Evolutionary conservation across 768 basidiomycete genomes (phyloP), one percentile per base, ranked within the genome.

Genomic region (Russula virescens): DNA sequence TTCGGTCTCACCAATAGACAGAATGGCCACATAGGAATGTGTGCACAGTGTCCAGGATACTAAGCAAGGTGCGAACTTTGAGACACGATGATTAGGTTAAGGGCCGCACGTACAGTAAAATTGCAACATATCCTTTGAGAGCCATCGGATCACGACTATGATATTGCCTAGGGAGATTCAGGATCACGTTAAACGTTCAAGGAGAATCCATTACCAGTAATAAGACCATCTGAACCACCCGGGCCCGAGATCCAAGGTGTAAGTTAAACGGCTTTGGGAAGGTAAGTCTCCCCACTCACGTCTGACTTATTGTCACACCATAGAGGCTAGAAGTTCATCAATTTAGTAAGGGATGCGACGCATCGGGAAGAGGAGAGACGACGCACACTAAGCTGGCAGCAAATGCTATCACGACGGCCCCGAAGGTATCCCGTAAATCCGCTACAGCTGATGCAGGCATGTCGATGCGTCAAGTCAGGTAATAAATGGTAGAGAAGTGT

Each of bases 11-110:
- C 81, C 76, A 77, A 58, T 82, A 82, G 45, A 82, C 74, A 1
- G 80, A 68, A 26, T 76, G 71, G 3, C 75, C 74, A 66, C 78
- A 79, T 5, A 82, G 68, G 18, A 74, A 67, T 11, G 81, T 67
- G 64, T 83, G 81, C 2, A 73, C 43, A 0, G 78, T 77, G 69
- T 83, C 81, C 61, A 81, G 65, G 18, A 76, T 1, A 69, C 79
- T 80, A 45, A 34, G 16, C 28, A 16, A 13, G 28, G 13, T 16
- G 21, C 26, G 10, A 31, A 1, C 13, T 34, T 8, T 56, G 14
- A 42, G 26, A 35, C 19, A 23, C 13, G 11, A 19, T 26, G 11
- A 25, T 13, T 4, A 35, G 6, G 40, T 13, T 21, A 25, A 6
- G 18, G 40, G 23, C 14, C 3, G 5, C 9, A 62, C 60, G 11